Conservation (phyloP, 768 basidiomycete species). For the Hygrophorus pudorinus region DNA sequence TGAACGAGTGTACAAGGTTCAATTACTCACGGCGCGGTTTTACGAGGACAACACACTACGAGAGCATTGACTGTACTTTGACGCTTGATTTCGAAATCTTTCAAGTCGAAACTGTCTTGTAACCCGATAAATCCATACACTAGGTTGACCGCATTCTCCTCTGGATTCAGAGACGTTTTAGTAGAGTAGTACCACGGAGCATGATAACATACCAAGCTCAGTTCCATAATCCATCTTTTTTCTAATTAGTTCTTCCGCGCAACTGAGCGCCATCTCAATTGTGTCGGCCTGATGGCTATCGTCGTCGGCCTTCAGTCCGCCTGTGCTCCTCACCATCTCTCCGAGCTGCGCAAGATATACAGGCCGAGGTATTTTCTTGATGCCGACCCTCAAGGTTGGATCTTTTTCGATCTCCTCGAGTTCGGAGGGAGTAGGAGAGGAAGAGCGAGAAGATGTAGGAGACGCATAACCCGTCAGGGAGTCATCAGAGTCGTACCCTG, state of each 20-base stretch:
- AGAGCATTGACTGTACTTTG: constrained; percentile 74
- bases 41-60: constrained; percentile 66
- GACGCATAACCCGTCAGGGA: constrained; percentile 79
- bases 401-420: constrained; percentile 80
- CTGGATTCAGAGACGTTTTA: constrained; percentile 28
- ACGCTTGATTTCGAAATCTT: constrained; percentile 64
- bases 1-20: not conserved
- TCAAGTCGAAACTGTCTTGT: constrained; percentile 79
- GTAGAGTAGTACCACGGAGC: not conserved
- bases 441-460: constrained; percentile 52
- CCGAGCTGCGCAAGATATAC: constrained; percentile 86
- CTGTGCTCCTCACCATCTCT: constrained; percentile 57
- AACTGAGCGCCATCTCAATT: constrained; percentile 70
- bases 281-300: constrained; percentile 62
- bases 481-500: constrained; percentile 73
- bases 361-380: constrained; percentile 65
- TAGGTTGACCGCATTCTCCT: constrained; percentile 84
- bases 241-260: constrained; percentile 76
- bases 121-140: constrained; percentile 62
- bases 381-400: constrained; percentile 64
- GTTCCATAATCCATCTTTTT: constrained; percentile 78
- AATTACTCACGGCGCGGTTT: constrained; percentile 70
- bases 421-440: constrained; percentile 74
- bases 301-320: constrained; percentile 38
- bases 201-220: constrained; percentile 61